Conservation (phyloP, 2,329 filamentous ascomycete species). For the Apiospora arundinis region DNA sequence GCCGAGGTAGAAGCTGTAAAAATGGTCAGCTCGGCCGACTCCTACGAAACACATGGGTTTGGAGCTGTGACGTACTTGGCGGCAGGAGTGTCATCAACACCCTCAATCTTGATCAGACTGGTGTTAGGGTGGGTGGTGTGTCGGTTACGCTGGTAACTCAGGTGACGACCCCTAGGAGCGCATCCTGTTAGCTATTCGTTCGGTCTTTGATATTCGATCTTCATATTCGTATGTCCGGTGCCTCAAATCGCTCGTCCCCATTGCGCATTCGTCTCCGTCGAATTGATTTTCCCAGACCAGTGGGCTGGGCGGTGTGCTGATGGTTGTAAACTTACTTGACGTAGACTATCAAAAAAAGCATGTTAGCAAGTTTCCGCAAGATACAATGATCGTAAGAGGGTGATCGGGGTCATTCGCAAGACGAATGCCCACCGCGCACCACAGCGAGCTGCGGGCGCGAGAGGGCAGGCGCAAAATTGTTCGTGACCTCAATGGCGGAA, state of each 20-base stretch:
- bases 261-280: not conserved
- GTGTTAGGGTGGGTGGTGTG: slow-evolving; percentile 89
- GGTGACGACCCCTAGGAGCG: slow-evolving; percentile 84
- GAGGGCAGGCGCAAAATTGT: not conserved
- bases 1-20: slow-evolving; percentile 85
- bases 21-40: slow-evolving; percentile 30
- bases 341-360: slow-evolving; percentile 66
- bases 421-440: not conserved
- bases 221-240: slow-evolving; percentile 22
- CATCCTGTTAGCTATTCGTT: slow-evolving; percentile 32
- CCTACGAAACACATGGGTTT: not conserved
- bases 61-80: slow-evolving; percentile 71
- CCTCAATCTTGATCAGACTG: slow-evolving; percentile 98
- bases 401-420: not conserved
- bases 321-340: slow-evolving; percentile 75
- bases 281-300: not conserved
- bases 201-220: slow-evolving; percentile 12
- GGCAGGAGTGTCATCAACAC: slow-evolving; percentile 87
- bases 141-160: slow-evolving; percentile 97
- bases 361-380: slow-evolving; percentile 45
- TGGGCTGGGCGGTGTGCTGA: not conserved
- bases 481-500: not conserved
- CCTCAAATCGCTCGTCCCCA: not conserved
- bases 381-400: not conserved
- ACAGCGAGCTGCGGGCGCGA: not conserved